Evolutionary conservation across 202 grass and related monocot species (phyloP), one percentile per base, ranked within the genome.

Genomic region (Zizania palustris): DNA sequence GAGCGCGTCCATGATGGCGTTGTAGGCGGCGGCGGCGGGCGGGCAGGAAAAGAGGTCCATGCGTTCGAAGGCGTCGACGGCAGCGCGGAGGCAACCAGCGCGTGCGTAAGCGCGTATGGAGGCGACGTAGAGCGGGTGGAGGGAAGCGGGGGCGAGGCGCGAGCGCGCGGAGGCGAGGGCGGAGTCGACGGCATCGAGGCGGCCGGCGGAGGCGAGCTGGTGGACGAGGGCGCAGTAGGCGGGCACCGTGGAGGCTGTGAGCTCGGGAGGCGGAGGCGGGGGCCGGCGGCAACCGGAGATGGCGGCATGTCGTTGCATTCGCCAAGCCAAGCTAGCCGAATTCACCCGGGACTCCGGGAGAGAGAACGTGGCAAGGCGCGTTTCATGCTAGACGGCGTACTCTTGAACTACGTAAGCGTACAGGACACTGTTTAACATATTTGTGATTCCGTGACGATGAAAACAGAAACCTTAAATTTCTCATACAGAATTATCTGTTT

Each of bases 11-110:
- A 97, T 97, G 57, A 97, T 92, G 36, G 89, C 76, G 68, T 90
- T 97, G 60, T 97, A 93, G 73, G 94, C 86, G 62, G 86, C n/a
- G 35, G 92, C 82, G 33, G 80, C 69, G 11, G 86, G 88, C 57
- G 88, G 84, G 44, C 94, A 92, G 61, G 80, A 69, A 55, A 86
- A 97, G 71, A 97, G 77, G 71, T 93, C 86, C 91, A 97, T 97
- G 78, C 91, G 88, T 84, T 97, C 94, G 63, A 97, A 97, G 46
- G 85, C 71, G 62, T 97, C 87, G 49, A 92, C 91, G 61, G 94
- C 91, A 40, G 80, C 85, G 56, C 88, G 89, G 63, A 93, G 83
- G 79, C 38, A 69, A 11, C 91, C 91, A 21, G 84, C 74, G 22
- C 79, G 83, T 14, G 88, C 86, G 48, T 88, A 88, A 12, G 75